Base-by-base conservation (phyloP, 2,329 filamentous ascomycete genomes). In the Cytospora chrysosperma region DNA sequence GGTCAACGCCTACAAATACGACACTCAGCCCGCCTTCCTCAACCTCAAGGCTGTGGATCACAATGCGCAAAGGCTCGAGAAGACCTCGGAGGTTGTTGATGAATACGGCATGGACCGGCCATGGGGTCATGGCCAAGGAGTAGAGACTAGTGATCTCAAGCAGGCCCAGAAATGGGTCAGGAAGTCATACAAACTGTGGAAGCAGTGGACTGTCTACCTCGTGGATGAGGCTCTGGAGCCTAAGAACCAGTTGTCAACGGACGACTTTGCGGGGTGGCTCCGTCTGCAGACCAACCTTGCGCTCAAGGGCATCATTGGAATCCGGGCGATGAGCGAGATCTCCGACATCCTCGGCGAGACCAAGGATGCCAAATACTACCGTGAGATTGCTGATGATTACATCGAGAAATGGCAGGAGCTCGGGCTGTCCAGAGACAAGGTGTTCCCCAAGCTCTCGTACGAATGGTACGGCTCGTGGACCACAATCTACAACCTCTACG, bases 391-490 rank as follows among this genome's bases (percentile, higher is more conserved):
- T 27, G 81, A 86, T 24, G 78, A 79, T 9, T 92, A 91, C 70
- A 84, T 92, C 67, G 79, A 82, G 61, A 88, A 89, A 70, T 93
- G 90, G 90, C 84, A 91, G 71, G 82, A 85, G 56, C 85, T 84
- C 65, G 90, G 85, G 58, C 86, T 92, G 69, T 89, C 88, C 7
- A 82, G 88, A 32, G 90, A 93, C 70, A 82, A 84, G 53, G 85
- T 85, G 0, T 89, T 92, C 71, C 89, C 89, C 30, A 93, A 93
- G 73, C 78, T 94, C 32, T 87, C 90, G 4, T 94, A 94, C 72
- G 84, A 91, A 66, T 93, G 90, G 89, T 89, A 90, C 68, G 90
- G 90, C 17, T 91, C 88, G 57, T 93, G 90, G 90, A 92, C 90
- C 8, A 92, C 89, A 0, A 81, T 93, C 26, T 93, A 93, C 75